A percentile compares a stretch with the other conserved stretches of the same genome.
phyloP scores from a whole-genome alignment of 192 early-diverging fungal species.

The Glomus cerebriforme region DNA sequence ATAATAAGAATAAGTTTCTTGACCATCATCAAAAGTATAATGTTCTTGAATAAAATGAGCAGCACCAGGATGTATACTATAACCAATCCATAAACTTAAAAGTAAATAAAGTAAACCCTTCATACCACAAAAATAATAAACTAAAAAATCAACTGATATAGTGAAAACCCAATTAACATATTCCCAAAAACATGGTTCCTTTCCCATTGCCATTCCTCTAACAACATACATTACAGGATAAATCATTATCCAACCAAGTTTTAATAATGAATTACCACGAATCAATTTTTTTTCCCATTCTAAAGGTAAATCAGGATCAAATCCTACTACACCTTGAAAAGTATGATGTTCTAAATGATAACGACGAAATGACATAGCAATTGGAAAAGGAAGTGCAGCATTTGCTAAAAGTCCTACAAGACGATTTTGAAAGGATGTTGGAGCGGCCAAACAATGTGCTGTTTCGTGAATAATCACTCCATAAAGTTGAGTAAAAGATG shows the following conservation, averaged over 20 bases:
- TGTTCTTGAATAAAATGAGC: constrained; percentile 98
- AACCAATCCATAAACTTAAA: constrained; percentile 76
- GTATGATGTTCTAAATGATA: constrained; percentile 97
- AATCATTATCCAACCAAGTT: constrained; percentile 79
- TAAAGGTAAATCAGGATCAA: constrained; percentile 91
- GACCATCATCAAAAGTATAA: constrained; percentile 90
- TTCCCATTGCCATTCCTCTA: constrained; percentile 70
- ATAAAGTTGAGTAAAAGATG: constrained; percentile 76
- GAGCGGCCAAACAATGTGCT: constrained; percentile 80
- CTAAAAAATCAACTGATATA: constrained; percentile 53
- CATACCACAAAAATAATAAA: constrained; percentile 59
- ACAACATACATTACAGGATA: constrained; percentile 88
- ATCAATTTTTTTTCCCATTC: constrained; percentile 84
- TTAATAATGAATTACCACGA: constrained; percentile 63
- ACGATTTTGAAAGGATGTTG: constrained; percentile 75
- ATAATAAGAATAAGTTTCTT: constrained; percentile 98
- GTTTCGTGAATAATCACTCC: constrained; percentile 95
- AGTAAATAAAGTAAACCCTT: constrained; percentile 72
- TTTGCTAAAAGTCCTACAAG: constrained; percentile 82
- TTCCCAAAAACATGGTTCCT: constrained; percentile 74
- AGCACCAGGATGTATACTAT: constrained; percentile 87
- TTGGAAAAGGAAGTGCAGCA: constrained; percentile 78
- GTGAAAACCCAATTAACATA: constrained; percentile 75
- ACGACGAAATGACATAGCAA: constrained; percentile 78
- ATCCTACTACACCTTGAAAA: constrained; percentile 94